phyloP scores from a whole-genome alignment of 202 grass and related monocot genomes.

The Panicum hallii region DNA sequence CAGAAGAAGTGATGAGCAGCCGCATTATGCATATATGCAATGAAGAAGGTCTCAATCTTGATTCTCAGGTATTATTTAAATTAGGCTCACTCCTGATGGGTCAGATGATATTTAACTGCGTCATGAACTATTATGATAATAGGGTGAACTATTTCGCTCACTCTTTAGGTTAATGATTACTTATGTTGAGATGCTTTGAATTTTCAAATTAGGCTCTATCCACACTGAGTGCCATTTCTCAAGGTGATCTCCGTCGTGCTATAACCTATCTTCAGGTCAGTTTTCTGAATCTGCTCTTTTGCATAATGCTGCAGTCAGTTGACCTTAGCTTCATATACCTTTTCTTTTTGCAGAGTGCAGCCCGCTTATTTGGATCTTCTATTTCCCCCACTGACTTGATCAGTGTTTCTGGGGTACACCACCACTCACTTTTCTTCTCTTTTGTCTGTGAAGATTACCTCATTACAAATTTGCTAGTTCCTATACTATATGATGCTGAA shows the following conservation, averaged over 20 bases:
- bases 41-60: slow-evolving; percentile 88
- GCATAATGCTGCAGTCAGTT: neutral
- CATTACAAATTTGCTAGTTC: slow-evolving; percentile 18
- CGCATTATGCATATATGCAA: slow-evolving; percentile 94
- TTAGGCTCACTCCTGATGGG: neutral
- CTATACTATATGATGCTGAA: neutral
- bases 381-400: slow-evolving; percentile 86
- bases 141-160: neutral
- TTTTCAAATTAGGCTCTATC: slow-evolving; percentile 73
- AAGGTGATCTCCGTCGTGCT: slow-evolving; percentile 97
- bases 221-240: slow-evolving; percentile 85
- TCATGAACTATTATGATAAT: slow-evolving; percentile 7
- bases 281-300: slow-evolving; percentile 1
- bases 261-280: slow-evolving; percentile 97
- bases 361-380: slow-evolving; percentile 89
- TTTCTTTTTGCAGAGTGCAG: slow-evolving; percentile 82
- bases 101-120: slow-evolving; percentile 20
- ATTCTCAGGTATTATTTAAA: slow-evolving; percentile 65
- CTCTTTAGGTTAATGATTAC: slow-evolving; percentile 12
- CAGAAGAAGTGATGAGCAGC: slow-evolving; percentile 88
- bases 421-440: slow-evolving; percentile 31
- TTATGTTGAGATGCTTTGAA: slow-evolving; percentile 42
- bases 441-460: slow-evolving; percentile 30
- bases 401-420: slow-evolving; percentile 94
- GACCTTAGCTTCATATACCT: slow-evolving; percentile 24